Evolutionary conservation across 192 early-diverging fungal species (phyloP).

Genomic region (Gryganskiella cystojenkinii): DNA sequence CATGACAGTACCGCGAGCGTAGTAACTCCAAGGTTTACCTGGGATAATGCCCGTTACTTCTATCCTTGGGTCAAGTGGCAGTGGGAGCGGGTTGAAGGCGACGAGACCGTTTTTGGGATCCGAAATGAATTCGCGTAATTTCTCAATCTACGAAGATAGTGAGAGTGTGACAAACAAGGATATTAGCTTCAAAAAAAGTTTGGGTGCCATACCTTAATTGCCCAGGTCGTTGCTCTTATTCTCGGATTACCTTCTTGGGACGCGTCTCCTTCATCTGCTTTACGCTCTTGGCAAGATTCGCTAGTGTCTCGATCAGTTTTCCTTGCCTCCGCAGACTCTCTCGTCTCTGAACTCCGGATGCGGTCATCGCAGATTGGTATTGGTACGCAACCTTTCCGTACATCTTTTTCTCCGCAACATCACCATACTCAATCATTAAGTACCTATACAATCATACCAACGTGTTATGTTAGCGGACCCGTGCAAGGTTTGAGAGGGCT

Average conservation of each 20-base stretch:
- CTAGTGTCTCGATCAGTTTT: slow-evolving; percentile 82
- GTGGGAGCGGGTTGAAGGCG: slow-evolving; percentile 84
- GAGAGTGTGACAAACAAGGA: background rate
- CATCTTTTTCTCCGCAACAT: slow-evolving; percentile 83
- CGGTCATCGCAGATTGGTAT: slow-evolving; percentile 78
- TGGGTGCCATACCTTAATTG: background rate
- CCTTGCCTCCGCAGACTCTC: slow-evolving; percentile 85
- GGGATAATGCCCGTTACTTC: slow-evolving; percentile 89
- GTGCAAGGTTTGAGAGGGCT: background rate
- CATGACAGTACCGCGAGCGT: background rate
- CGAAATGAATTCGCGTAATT: slow-evolving; percentile 75
- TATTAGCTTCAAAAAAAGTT: background rate
- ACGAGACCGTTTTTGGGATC: slow-evolving; percentile 88
- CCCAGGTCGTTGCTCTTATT: too few species aligned
- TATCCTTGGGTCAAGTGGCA: slow-evolving; percentile 93
- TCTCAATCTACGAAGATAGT: slow-evolving; percentile 72
- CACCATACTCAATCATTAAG: slow-evolving; percentile 96
- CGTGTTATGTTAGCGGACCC: background rate
- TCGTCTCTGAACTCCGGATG: slow-evolving; percentile 65
- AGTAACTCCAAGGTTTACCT: slow-evolving; percentile 51
- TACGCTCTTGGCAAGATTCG: slow-evolving; percentile 79
- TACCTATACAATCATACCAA: slow-evolving; percentile 66
- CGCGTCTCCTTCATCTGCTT: slow-evolving; percentile 84
- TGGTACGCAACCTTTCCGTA: slow-evolving; percentile 89
- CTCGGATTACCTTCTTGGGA: slow-evolving; percentile 78